Percentiles rank a stretch among this genome's conserved stretches.
These are phyloP conservation scores for Cutaneotrichosporon sp. DNA, from an alignment of 1,284 basidiomycete species.

Conservation along the genomic window DNA sequence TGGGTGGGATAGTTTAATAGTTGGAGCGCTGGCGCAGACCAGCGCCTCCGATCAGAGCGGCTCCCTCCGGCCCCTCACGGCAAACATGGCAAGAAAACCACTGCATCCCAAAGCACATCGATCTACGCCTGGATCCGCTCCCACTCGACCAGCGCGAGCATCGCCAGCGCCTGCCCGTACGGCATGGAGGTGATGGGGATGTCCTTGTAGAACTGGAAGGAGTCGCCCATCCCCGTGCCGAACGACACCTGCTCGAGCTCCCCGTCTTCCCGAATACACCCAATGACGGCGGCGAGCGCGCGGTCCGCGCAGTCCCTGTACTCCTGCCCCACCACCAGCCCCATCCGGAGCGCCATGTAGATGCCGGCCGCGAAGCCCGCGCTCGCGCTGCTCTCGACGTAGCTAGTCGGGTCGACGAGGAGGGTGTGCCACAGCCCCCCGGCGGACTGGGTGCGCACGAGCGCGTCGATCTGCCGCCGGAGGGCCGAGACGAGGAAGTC, in stretches of 20 bases:
- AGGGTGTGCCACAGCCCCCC: slow-evolving; percentile 67
- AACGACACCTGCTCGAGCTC: slow-evolving; percentile 63
- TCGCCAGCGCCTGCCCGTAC: slow-evolving; percentile 64
- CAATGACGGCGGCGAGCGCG: slow-evolving; percentile 61
- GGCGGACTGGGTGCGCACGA: slow-evolving; percentile 60
- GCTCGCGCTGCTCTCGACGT: slow-evolving; percentile 63
- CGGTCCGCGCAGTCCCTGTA: slow-evolving; percentile 58
- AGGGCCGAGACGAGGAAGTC: slow-evolving; percentile 59
- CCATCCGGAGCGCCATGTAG: slow-evolving; percentile 59
- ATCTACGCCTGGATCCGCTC: slow-evolving; percentile 30
- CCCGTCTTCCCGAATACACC: slow-evolving; percentile 60
- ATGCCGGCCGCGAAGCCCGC: slow-evolving; percentile 68
- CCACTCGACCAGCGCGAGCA: slow-evolving; percentile 53
- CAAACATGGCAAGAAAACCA: not conserved
- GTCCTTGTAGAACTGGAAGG: slow-evolving; percentile 61
- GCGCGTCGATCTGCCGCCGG: slow-evolving; percentile 60
- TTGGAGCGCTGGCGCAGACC: no score
- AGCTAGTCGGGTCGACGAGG: slow-evolving; percentile 61
- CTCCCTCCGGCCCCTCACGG: no score
- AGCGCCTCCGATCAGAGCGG: not conserved
- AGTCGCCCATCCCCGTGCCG: slow-evolving; percentile 63
- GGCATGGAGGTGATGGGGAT: slow-evolving; percentile 66
- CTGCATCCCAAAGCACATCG: not conserved
- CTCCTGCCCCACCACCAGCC: slow-evolving; percentile 51
- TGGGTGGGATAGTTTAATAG: no score